Conservation (phyloP, 2,329 filamentous ascomycete species). For the Pseudogymnoascus sp. region DNA sequence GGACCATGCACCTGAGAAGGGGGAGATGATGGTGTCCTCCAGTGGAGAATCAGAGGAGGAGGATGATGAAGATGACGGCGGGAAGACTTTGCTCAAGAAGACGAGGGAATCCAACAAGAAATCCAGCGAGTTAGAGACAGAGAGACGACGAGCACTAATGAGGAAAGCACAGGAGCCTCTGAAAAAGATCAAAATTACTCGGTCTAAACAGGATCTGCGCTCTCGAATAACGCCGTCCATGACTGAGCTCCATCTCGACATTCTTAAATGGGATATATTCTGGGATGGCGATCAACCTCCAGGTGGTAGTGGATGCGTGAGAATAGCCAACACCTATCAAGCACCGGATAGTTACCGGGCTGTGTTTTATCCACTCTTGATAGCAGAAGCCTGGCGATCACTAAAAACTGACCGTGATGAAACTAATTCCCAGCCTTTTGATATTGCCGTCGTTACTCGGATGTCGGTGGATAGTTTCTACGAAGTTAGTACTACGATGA, state of each 20-base stretch:
- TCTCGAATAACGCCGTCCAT: slow-evolving; percentile 86
- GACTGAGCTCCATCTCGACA: slow-evolving; percentile 71
- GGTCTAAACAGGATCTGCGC: slow-evolving; percentile 87
- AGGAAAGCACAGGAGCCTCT: slow-evolving; percentile 58
- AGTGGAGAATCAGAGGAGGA: slow-evolving; percentile 59
- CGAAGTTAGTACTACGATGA: slow-evolving; percentile 80
- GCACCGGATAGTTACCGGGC: slow-evolving; percentile 73
- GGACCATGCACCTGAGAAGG: slow-evolving; percentile 64
- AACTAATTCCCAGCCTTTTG: slow-evolving; percentile 68
- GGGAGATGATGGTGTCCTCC: slow-evolving; percentile 82
- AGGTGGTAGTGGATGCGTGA: slow-evolving; percentile 60
- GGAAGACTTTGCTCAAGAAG: slow-evolving; percentile 38
- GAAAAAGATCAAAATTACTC: slow-evolving; percentile 71
- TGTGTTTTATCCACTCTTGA: slow-evolving; percentile 82
- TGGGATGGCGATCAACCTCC: slow-evolving; percentile 81
- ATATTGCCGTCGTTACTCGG: slow-evolving; percentile 79
- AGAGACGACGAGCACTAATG: slow-evolving; percentile 39
- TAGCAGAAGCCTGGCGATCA: slow-evolving; percentile 91
- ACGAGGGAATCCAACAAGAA: slow-evolving; percentile 30
- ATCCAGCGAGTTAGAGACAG: slow-evolving; percentile 36
- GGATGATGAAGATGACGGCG: slow-evolving; percentile 57
- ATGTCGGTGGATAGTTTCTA: slow-evolving; percentile 88
- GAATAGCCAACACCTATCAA: slow-evolving; percentile 69
- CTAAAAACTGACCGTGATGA: slow-evolving; percentile 89
- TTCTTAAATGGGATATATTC: slow-evolving; percentile 93